Evolutionary conservation across 345 rosid genomes (phyloP).

Genomic region (Jatropha curcas): DNA sequence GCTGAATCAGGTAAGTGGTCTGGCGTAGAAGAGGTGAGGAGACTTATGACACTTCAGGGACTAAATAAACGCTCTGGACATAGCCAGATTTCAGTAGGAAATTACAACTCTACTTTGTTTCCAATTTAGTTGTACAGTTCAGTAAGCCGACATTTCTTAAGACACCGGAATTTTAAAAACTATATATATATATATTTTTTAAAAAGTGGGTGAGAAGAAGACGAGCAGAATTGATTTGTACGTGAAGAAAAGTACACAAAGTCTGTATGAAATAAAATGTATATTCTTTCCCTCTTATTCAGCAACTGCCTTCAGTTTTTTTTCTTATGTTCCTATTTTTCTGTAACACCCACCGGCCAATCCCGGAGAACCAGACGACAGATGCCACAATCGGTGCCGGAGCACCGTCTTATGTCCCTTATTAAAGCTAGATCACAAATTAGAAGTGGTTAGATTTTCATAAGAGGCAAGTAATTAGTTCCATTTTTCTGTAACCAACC

Average conservation of each 20-base stretch:
- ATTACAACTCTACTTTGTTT: not conserved
- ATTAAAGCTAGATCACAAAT: too few species aligned
- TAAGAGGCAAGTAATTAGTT: too few species aligned
- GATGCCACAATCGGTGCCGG: too few species aligned
- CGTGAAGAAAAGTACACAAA: not conserved
- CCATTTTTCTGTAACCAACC: too few species aligned
- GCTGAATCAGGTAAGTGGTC: conserved; percentile 45
- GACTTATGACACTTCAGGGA: conserved; percentile 39
- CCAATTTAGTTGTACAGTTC: not conserved
- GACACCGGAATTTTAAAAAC: not conserved
- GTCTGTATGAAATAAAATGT: not conserved
- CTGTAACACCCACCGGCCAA: too few species aligned
- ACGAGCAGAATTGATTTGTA: not conserved
- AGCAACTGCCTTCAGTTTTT: not conserved
- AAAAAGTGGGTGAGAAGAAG: too few species aligned
- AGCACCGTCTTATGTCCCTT: too few species aligned
- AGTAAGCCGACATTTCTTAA: not conserved
- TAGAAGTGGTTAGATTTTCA: too few species aligned
- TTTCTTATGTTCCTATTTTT: too few species aligned
- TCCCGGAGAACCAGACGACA: too few species aligned
- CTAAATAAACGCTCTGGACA: conserved; percentile 44
- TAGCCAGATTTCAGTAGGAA: conserved; percentile 32
- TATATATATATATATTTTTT: too few species aligned
- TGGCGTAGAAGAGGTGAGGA: conserved; percentile 53
- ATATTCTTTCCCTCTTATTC: not conserved